Percentiles rank a stretch among this genome's conserved stretches.
Evolutionary conservation across 805 yeast genomes (phyloP).

Genomic region (Kuraishia ogatae): DNA sequence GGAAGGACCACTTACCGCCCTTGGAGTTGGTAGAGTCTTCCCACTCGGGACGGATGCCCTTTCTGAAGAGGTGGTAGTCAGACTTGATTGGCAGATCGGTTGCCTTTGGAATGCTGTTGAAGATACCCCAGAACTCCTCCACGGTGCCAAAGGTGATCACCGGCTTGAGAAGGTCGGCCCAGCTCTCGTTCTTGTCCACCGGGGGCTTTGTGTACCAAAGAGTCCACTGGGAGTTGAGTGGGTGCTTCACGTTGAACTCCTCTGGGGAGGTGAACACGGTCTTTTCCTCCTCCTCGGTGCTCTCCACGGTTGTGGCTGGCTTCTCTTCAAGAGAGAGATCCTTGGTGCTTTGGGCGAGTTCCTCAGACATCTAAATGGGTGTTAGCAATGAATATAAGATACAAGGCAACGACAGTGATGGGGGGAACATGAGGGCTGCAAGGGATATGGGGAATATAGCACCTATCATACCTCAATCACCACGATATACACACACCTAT

Average conservation of each 20-base stretch:
- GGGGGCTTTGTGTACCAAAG: slow-evolving; percentile 97
- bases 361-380: slow-evolving; percentile 5
- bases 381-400: not conserved
- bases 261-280: slow-evolving; percentile 54
- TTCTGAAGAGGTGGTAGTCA: slow-evolving; percentile 92
- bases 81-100: slow-evolving; percentile 85
- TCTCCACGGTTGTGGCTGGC: slow-evolving; percentile 8
- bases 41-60: slow-evolving; percentile 97
- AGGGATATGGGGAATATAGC: too few species aligned
- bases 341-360: slow-evolving; percentile 22
- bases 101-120: slow-evolving; percentile 88
- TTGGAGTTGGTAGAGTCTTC: slow-evolving; percentile 80
- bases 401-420: too few species aligned
- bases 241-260: slow-evolving; percentile 75
- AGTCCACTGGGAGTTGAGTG: slow-evolving; percentile 87
- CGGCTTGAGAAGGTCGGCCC: slow-evolving; percentile 90
- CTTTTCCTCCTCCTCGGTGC: slow-evolving; percentile 15
- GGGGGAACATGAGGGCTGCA: too few species aligned
- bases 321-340: slow-evolving; percentile 26
- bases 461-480: too few species aligned
- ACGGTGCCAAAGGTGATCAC: slow-evolving; percentile 90
- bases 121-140: slow-evolving; percentile 98
- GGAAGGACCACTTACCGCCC: slow-evolving; percentile 94
- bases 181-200: slow-evolving; percentile 66
- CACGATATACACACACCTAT: too few species aligned